A percentile compares a stretch with the other conserved stretches of the same genome.
phyloP scores from a whole-genome alignment of 768 basidiomycete genomes.

The Lanmaoa rubissima region DNA sequence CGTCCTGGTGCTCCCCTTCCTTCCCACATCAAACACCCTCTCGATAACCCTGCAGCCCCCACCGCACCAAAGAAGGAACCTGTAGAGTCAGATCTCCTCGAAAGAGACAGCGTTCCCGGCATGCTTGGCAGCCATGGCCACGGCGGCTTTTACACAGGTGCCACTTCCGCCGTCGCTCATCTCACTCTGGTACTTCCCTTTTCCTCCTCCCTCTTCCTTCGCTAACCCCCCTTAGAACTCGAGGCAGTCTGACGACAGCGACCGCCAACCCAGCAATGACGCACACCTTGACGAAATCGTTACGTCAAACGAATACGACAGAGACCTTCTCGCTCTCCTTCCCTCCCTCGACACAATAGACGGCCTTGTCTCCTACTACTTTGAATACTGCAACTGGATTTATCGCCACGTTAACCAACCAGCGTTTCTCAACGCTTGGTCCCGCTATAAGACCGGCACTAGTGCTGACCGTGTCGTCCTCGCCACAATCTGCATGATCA shows the following conservation, averaged over 20 bases:
- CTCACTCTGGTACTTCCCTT: conserved; percentile 50
- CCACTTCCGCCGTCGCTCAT: conserved; percentile 73
- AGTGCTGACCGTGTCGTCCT: conserved; percentile 67
- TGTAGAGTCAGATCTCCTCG: conserved; percentile 44
- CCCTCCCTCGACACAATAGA: conserved; percentile 70
- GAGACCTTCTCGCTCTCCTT: conserved; percentile 65
- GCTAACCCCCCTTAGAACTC: conserved; percentile 35
- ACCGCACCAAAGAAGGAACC: conserved; percentile 52
- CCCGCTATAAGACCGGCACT: conserved; percentile 66
- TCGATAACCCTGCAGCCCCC: conserved; percentile 28
- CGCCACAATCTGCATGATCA: conserved; percentile 70
- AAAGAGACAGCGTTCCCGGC: conserved; percentile 53
- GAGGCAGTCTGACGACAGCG: conserved; percentile 51
- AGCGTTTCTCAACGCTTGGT: conserved; percentile 65
- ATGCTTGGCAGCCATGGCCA: conserved; percentile 64
- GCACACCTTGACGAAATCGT: conserved; percentile 38
- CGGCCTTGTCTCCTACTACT: conserved; percentile 71
- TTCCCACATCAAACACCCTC: conserved; percentile 30
- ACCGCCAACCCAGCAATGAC: conserved; percentile 55
- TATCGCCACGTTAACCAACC: conserved; percentile 73
- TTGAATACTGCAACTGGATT: conserved; percentile 87
- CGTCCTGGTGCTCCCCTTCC: conserved; percentile 19
- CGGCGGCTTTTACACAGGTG: conserved; percentile 75
- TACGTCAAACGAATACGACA: conserved; percentile 58
- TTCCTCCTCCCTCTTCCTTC: conserved; percentile 11